Base-by-base conservation (phyloP, 805 yeast genomes). In the Suhomyces sp. region DNA sequence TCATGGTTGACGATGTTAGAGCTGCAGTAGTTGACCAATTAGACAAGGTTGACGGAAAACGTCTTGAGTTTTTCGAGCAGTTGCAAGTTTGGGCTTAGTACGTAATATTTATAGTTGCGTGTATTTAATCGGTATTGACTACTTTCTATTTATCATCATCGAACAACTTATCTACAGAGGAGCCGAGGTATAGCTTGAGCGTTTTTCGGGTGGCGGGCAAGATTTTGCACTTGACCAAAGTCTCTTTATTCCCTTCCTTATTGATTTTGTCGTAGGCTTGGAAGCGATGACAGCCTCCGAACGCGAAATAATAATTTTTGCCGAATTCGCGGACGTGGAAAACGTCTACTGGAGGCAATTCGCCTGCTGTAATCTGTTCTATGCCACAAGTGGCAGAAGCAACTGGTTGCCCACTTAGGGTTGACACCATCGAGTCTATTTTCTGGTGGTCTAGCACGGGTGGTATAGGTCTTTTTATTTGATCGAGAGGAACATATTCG, bases 251-350 rank as follows among this genome's bases (percentile, higher is more conserved):
- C 1, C 59, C 63, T 5, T 49, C 48, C 3, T 67, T 63, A 27
- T 76, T 78, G 22, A 67, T 52, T 39, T 77, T 69, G 52, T 89
- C 94, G 63, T 90, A 90, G 0, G 96, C 96, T 65, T 89, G 96
- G 58, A 89, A 86, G 55, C 97, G 69, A 63, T 89, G 97, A 63
- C 97, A 89, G 0, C 96, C 96, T 6, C 96, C 97, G 68, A 89
- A 89, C 1, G 92, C 96, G 67, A 87, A 89, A 62, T 85, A 89
- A 64, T 78, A 78, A 35, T 68, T 75, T 46, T 80, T 69, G 1
- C 89, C 93, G 6, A 78, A 65, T 41, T 86, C 86, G 43, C 85
- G 74, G 2, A 89, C 87, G 35, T 78, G 76, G 55, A 89, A 68
- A 0, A 89, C 90, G 66, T 89, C 97, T 13, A 90, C 78, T 1